Conservation (phyloP, 2,329 filamentous ascomycete genomes). For the Pseudogymnoascus sp. region DNA sequence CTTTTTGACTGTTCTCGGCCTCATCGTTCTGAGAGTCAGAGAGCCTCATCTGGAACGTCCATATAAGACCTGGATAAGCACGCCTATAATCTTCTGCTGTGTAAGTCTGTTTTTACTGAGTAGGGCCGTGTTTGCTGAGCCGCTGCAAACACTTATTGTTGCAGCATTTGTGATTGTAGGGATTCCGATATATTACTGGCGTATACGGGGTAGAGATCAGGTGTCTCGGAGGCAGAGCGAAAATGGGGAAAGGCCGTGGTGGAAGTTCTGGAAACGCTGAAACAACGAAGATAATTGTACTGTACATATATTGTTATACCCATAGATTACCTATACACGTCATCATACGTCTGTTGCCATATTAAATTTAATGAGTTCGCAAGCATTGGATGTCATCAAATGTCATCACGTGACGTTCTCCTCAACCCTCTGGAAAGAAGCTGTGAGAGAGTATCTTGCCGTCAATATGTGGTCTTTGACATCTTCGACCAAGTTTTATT, state of each 20-base stretch:
- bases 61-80: conserved; percentile 94
- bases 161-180: conserved; percentile 76
- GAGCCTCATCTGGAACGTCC: conserved; percentile 84
- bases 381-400: not conserved
- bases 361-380: not conserved
- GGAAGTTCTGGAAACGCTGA: conserved; percentile 52
- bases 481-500: not conserved
- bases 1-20: conserved; percentile 85
- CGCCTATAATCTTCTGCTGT: conserved; percentile 96
- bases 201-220: conserved; percentile 59
- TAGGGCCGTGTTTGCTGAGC: conserved; percentile 82
- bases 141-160: conserved; percentile 81
- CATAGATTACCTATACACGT: not conserved
- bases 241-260: conserved; percentile 36
- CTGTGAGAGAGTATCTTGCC: not conserved
- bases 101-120: conserved; percentile 88
- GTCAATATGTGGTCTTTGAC: not conserved
- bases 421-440: not conserved
- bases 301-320: conserved; percentile 8
- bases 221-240: conserved; percentile 39
- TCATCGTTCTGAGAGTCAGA: conserved; percentile 80
- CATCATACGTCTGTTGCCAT: not conserved
- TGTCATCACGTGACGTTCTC: not conserved
- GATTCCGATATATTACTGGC: conserved; percentile 82
- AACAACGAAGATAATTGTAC: conserved; percentile 17